Percentiles rank a stretch among this genome's conserved stretches.
These are phyloP conservation scores for Cercospora zeae-maydis DNA, from an alignment of 2,329 filamentous ascomycete genomes.

Conservation along the genomic window DNA sequence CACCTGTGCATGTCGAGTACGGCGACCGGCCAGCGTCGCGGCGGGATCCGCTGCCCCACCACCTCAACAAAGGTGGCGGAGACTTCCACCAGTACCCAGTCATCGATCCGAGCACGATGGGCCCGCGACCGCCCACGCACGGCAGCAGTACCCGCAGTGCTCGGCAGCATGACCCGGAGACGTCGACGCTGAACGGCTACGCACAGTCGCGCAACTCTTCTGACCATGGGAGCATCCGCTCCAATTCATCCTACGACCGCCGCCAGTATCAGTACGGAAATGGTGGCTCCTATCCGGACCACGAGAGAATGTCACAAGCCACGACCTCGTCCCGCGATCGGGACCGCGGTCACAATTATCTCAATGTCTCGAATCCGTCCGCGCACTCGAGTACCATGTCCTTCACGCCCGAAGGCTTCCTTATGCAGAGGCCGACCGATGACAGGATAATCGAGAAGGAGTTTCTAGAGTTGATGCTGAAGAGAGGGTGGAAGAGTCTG, in stretches of 20 bases:
- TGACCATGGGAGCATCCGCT: constrained; percentile 64
- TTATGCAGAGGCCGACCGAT: constrained; percentile 71
- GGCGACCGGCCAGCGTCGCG: constrained; percentile 58
- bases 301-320: constrained; percentile 40
- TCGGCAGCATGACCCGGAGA: constrained; percentile 33
- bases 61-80: constrained; percentile 69
- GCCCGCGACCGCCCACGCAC: constrained; percentile 31
- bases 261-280: constrained; percentile 46
- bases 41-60: constrained; percentile 74
- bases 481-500: constrained; percentile 94
- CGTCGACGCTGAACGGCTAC: constrained; percentile 51
- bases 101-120: constrained; percentile 52
- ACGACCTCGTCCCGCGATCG: constrained; percentile 39
- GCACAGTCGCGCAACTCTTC: constrained; percentile 31
- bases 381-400: constrained; percentile 49
- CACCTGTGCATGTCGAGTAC: constrained; percentile 70
- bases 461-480: constrained; percentile 92
- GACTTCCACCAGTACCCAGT: constrained; percentile 90
- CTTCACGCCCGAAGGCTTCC: constrained; percentile 53
- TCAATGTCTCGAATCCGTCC: constrained; percentile 44
- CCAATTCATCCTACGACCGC: constrained; percentile 58
- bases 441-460: constrained; percentile 84
- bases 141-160: constrained; percentile 20
- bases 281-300: constrained; percentile 46
- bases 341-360: constrained; percentile 40